These are phyloP conservation scores for Gaeumannomyces tritici DNA, from an alignment of 2,329 filamentous ascomycete species.

Conservation along the genomic window DNA sequence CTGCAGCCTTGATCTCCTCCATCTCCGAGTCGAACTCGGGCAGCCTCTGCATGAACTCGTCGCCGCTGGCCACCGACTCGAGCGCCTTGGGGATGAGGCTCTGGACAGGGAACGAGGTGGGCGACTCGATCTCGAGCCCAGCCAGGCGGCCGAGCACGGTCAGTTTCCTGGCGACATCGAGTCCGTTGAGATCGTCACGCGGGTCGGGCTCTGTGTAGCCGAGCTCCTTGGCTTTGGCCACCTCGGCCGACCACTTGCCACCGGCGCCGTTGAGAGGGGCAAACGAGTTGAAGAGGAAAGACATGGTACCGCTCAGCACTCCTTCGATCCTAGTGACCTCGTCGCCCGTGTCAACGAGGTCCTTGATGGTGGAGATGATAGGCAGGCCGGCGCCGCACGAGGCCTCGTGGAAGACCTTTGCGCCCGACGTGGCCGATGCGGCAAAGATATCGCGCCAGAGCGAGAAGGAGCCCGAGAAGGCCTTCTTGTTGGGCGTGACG, in stretches of 20 bases:
- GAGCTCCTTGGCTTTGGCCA: conserved; percentile 82
- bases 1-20: conserved; percentile 78
- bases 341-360: conserved; percentile 91
- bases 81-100: conserved; percentile 85
- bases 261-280: conserved; percentile 62
- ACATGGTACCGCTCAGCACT: conserved; percentile 96
- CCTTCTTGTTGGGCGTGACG: conserved; percentile 98
- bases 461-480: conserved; percentile 72
- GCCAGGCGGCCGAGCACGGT: conserved; percentile 86
- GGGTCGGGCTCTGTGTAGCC: conserved; percentile 90
- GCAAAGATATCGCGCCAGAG: conserved; percentile 84
- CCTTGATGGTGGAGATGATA: conserved; percentile 85
- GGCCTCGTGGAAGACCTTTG: conserved; percentile 89
- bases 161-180: conserved; percentile 90
- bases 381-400: conserved; percentile 90
- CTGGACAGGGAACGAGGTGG: conserved; percentile 86
- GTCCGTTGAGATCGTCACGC: conserved; percentile 75
- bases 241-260: conserved; percentile 83
- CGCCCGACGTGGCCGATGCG: conserved; percentile 58
- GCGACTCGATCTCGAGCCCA: conserved; percentile 71
- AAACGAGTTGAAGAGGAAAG: conserved; percentile 96
- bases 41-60: conserved; percentile 77
- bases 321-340: conserved; percentile 88
- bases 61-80: conserved; percentile 64
- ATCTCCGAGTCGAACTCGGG: conserved; percentile 81